phyloP scores from a whole-genome alignment of 225 moss, liverwort and hornwort genomes.

The Ulota crispa region DNA sequence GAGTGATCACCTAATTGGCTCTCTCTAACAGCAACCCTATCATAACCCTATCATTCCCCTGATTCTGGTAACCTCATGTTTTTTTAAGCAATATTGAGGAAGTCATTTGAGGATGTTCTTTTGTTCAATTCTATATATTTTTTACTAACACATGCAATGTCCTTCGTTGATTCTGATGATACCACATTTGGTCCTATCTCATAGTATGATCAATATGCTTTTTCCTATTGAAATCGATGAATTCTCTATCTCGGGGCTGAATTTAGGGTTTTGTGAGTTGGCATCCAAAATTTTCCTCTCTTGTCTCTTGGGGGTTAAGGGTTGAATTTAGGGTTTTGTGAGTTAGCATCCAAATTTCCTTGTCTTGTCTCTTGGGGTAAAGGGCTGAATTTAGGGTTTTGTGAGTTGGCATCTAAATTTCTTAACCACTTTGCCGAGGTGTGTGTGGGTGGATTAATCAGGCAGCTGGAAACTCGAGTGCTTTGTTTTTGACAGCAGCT shows the following conservation, averaged over 20 bases:
- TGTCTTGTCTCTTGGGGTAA: not conserved
- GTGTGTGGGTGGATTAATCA: conserved; percentile 20
- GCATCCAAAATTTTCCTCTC: not conserved
- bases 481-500: conserved; percentile 92
- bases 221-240: not conserved
- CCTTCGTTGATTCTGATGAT: not conserved
- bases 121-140: not conserved
- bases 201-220: not conserved
- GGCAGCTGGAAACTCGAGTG: conserved; percentile 94
- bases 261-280: conserved; percentile 10
- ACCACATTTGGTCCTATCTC: not conserved
- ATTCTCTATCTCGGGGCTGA: not conserved
- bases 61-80: not conserved
- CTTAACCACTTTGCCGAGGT: not conserved
- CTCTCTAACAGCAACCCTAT: not conserved
- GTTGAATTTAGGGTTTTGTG: conserved; percentile 8
- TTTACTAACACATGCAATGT: no score
- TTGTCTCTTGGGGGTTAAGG: not conserved
- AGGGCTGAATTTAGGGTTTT: conserved; percentile 10
- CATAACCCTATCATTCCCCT: not conserved
- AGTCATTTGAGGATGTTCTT: not conserved
- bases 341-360: not conserved
- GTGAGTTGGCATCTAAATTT: not conserved
- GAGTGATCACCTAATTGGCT: not conserved
- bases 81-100: not conserved